Evolutionary conservation across 768 basidiomycete species (phyloP).

Genomic region (Lentinula sp.): DNA sequence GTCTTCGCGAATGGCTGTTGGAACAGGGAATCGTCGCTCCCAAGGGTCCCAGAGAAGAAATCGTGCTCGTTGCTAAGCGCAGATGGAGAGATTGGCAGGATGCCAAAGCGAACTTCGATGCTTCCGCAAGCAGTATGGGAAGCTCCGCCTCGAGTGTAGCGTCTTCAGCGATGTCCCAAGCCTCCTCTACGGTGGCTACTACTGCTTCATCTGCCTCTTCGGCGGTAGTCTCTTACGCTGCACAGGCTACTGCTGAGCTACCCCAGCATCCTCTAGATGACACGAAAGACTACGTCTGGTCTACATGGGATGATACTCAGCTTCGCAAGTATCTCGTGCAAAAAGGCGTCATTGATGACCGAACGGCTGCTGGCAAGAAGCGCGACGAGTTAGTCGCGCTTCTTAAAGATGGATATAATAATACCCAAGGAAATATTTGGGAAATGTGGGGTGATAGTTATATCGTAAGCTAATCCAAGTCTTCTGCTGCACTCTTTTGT

Average conservation of each 20-base stretch:
- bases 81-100: constrained; percentile 55
- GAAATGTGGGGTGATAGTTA: constrained; percentile 84
- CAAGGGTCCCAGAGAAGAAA: constrained; percentile 70
- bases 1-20: constrained; percentile 76
- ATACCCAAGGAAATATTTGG: constrained; percentile 62
- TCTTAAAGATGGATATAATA: constrained; percentile 65
- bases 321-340: constrained; percentile 69
- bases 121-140: constrained; percentile 39
- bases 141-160: constrained; percentile 30
- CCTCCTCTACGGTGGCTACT: constrained; percentile 34
- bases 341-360: constrained; percentile 51
- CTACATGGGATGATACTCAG: constrained; percentile 80
- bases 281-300: constrained; percentile 82
- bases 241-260: constrained; percentile 46
- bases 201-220: constrained; percentile 23
- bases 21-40: constrained; percentile 86
- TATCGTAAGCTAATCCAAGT: constrained; percentile 41
- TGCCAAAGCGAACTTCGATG: constrained; percentile 52
- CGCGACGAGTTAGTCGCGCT: constrained; percentile 62
- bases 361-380: constrained; percentile 55
- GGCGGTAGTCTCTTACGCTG: constrained; percentile 33
- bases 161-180: not conserved
- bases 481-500: not conserved
- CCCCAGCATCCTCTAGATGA: constrained; percentile 50
- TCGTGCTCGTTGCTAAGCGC: constrained; percentile 71